Base-by-base conservation (phyloP, 352 stramenopile species). In the Phytophthora pseudosyringae region DNA sequence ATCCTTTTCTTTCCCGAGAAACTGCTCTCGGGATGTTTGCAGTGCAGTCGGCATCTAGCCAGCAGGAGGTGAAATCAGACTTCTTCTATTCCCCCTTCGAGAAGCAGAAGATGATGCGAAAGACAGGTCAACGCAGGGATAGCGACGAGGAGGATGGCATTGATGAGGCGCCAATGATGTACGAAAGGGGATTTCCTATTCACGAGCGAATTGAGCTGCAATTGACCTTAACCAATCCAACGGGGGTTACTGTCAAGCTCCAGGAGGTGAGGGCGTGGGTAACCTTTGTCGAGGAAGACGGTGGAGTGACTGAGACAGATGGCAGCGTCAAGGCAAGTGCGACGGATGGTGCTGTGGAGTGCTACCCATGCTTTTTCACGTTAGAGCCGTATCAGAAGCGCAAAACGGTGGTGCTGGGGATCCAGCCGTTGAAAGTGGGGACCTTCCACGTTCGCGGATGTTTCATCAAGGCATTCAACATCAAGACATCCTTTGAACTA, bases 61-160 rank as follows among this genome's bases (percentile, higher is more conserved):
- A 69, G 8, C 66, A 69, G 61, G 39, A 32, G 18, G 56, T 48
- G 0, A 76, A 78, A 43, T 74, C 68, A 4, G 79, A 83, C 32
- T 88, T 85, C 51, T 83, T 86, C 51, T 87, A 84, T 63, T 88
- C 80, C 3, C 80, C 80, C 1, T 86, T 87, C 21, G 78, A 86
- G n/a, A 83, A 81, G 40, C 67, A 83, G 13, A 71, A 77, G 47
- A 74, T 58, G 44, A 47, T 48, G 10, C 65, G 18, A 7, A 67
- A 55, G 49, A 29, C 43, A 21, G 39, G 15, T 18, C 62, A 70
- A 7, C 29, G 46, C 35, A 41, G 39, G 1, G 41, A 11, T 4
- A 59, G 13, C 21, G 51, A 59, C 8, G 50, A 46, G 40, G 52
- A 74, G 25, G 56, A 71, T 4, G 39, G 40, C 5, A 60, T 32